Conservation (phyloP, 1,284 basidiomycete genomes). For the Sanghuangporus baumii region DNA sequence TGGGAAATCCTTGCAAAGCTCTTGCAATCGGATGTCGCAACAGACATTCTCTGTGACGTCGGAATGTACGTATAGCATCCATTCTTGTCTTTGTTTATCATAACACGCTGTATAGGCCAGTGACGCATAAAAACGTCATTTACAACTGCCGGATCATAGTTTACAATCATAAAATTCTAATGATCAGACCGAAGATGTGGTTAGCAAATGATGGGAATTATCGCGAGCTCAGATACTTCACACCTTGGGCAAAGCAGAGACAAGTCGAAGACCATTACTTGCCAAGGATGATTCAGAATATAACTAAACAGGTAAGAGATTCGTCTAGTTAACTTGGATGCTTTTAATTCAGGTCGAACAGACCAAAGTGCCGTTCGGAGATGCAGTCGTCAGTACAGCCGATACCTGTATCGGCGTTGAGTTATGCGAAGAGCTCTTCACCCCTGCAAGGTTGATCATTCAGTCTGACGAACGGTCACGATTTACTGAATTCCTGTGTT, state of each 20-base stretch:
- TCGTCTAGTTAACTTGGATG: background rate
- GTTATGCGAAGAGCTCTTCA: constrained; percentile 96
- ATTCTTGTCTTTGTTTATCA: constrained; percentile 3
- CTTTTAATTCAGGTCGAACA: constrained; percentile 25
- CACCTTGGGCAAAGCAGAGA: constrained; percentile 88
- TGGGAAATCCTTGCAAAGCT: constrained; percentile 93
- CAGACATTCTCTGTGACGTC: constrained; percentile 86
- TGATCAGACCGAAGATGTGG: constrained; percentile 99
- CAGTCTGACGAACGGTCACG: constrained; percentile 2
- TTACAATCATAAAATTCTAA: constrained; percentile 78
- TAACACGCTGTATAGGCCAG: constrained; percentile 56
- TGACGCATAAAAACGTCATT: constrained; percentile 93
- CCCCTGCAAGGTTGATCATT: constrained; percentile 73
- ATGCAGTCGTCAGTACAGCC: constrained; percentile 88
- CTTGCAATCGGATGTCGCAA: constrained; percentile 68
- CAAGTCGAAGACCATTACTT: constrained; percentile 88
- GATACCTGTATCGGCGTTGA: constrained; percentile 97
- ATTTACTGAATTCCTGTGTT: constrained; percentile 4
- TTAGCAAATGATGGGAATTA: constrained; percentile 98
- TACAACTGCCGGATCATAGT: constrained; percentile 96
- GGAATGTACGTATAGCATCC: constrained; percentile 66
- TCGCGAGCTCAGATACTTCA: constrained; percentile 93
- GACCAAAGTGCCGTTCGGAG: constrained; percentile 90
- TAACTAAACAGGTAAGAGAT: constrained; percentile 78
- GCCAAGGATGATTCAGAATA: constrained; percentile 78